Percentiles rank a stretch among this genome's conserved stretches.
Evolutionary conservation across 306 rosid genomes (phyloP).

Genomic region (Fagus crenata): DNA sequence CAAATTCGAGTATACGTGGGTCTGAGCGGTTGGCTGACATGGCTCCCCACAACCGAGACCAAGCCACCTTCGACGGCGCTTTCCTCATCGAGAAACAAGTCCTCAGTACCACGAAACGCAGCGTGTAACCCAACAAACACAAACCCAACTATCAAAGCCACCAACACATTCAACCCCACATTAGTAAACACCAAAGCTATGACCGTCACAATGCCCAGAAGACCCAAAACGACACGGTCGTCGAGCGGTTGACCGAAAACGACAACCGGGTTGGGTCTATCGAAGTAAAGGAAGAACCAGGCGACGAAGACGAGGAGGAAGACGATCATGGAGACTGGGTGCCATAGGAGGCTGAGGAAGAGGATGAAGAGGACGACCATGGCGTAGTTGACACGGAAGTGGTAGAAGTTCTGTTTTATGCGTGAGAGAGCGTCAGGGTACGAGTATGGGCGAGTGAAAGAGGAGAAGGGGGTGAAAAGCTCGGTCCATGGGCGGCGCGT

Average conservation of each 20-base stretch:
- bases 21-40: slow-evolving; percentile 9
- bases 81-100: slow-evolving; percentile 49
- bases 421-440: slow-evolving; percentile 44
- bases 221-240: slow-evolving; percentile 37
- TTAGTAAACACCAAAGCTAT: slow-evolving; percentile 46
- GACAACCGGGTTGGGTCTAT: slow-evolving; percentile 36
- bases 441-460: slow-evolving; percentile 34
- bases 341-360: slow-evolving; percentile 57
- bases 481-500: slow-evolving; percentile 52
- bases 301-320: slow-evolving; percentile 36
- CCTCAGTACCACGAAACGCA: slow-evolving; percentile 48
- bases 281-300: slow-evolving; percentile 53
- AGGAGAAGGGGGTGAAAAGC: slow-evolving; percentile 31
- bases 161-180: slow-evolving; percentile 49
- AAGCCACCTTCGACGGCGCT: slow-evolving; percentile 43
- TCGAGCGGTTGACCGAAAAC: slow-evolving; percentile 26
- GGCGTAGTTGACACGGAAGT: slow-evolving; percentile 52
- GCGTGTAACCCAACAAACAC: slow-evolving; percentile 49
- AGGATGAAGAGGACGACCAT: slow-evolving; percentile 43
- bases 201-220: slow-evolving; percentile 39
- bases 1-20: slow-evolving; percentile 30
- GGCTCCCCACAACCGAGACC: slow-evolving; percentile 41
- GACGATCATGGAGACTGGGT: slow-evolving; percentile 53
- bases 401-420: slow-evolving; percentile 34
- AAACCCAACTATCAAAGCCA: slow-evolving; percentile 40